Evolutionary conservation across 2,329 filamentous ascomycete species (phyloP), one percentile per base, ranked within the genome.

Genomic region (Alternaria sp.): DNA sequence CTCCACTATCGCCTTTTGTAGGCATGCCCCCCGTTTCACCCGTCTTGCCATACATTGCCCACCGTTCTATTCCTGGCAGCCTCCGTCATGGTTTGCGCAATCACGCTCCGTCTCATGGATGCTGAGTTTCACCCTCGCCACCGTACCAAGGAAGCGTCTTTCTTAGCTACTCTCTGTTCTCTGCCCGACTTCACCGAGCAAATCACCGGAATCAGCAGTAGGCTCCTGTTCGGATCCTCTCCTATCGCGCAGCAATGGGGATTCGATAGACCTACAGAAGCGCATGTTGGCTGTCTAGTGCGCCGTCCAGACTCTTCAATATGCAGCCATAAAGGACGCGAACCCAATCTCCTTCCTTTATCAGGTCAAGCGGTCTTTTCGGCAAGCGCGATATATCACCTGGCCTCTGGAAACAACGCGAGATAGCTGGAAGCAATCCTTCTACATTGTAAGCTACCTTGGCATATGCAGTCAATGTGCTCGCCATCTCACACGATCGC

Each of bases 281-380:
- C 55, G 37, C 53, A 33, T 46, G 25, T 55, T 59, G 59, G 59
- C 33, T 49, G 45, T 57, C 62, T 70, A 69, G 66, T 63, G 51
- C 44, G 55, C 60, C 66, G 62, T 70, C 67, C 63, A 69, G 65
- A 69, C 68, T 63, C 53, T n/a, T 26, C 58, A 53, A 37, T 58
- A 63, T 61, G 67, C 65, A 58, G 56, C 62, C 58, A 56, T 43
- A 18, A 21, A 33, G 56, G 26, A 57, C 41, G 54, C 58, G 25
- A 54, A 49, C 49, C 58, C 43, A 37, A 45, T 67, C 65, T 56
- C 66, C 64, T 65, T 66, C 64, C 64, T 59, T 46, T 56, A 63
- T 69, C 41, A 47, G 62, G 46, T 28, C 54, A 50, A 37, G 28
- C 43, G 14, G n/a, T 47, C 47, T 53, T 61, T 51, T 60, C 60